phyloP scores from a whole-genome alignment of 176 grass and related monocot species.

The Triticum turgidum region DNA sequence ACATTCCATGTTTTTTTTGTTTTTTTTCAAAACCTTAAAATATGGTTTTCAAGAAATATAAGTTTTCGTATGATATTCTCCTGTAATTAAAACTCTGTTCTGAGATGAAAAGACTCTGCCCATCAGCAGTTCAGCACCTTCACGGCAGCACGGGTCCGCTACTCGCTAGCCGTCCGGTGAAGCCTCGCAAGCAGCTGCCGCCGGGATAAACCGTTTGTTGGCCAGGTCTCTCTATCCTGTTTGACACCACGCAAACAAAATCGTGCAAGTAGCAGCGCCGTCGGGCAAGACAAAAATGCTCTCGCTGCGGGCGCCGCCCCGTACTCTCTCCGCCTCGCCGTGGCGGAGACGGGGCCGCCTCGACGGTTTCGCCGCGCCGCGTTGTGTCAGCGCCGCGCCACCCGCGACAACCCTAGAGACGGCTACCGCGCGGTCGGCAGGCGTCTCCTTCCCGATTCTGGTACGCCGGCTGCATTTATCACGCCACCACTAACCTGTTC shows the following conservation, averaged over 20 bases:
- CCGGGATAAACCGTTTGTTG: neutral
- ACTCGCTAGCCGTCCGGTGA: too few species aligned
- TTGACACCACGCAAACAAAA: neutral
- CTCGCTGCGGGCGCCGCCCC: conserved; percentile 7
- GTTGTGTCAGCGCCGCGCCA: neutral
- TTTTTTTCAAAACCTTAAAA: too few species aligned
- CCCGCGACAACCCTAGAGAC: neutral
- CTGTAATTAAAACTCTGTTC: too few species aligned
- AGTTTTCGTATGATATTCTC: too few species aligned
- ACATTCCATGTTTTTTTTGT: too few species aligned
- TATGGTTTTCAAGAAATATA: too few species aligned
- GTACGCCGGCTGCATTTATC: neutral
- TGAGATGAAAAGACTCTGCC: too few species aligned
- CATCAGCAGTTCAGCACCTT: too few species aligned
- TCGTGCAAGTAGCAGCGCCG: neutral
- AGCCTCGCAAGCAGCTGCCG: neutral
- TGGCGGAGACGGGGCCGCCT: neutral
- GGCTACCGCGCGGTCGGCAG: neutral
- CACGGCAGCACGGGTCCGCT: too few species aligned
- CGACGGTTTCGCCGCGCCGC: neutral
- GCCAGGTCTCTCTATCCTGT: neutral
- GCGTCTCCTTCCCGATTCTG: conserved; percentile 26
- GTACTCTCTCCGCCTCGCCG: neutral
- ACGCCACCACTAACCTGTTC: neutral
- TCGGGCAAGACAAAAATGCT: neutral